phyloP scores from a whole-genome alignment of 306 rosid genomes.

The Rosa lucieae region DNA sequence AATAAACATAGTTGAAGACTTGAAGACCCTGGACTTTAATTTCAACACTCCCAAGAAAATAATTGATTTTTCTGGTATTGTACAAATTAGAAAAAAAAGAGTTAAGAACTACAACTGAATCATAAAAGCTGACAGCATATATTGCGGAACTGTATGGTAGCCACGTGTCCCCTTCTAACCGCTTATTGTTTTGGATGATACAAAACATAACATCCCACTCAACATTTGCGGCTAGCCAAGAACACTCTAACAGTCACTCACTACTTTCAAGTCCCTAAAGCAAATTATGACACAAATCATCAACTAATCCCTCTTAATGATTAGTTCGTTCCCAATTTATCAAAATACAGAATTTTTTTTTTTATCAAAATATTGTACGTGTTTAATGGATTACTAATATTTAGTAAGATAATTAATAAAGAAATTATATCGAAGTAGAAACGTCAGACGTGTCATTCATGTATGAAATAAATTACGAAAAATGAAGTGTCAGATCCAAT shows the following conservation, averaged over 20 bases:
- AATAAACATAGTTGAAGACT: neutral
- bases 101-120: neutral
- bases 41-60: neutral
- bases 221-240: conserved; percentile 23
- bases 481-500: neutral
- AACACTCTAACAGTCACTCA: neutral
- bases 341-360: neutral
- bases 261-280: neutral
- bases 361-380: neutral
- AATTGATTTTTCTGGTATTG: neutral
- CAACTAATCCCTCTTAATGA: neutral
- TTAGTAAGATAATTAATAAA: neutral
- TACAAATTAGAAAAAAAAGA: neutral
- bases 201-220: conserved; percentile 8
- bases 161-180: neutral
- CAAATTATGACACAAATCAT: neutral
- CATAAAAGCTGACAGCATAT: neutral
- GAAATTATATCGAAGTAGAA: neutral
- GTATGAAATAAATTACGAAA: neutral
- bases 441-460: neutral
- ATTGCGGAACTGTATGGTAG: neutral
- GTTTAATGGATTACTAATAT: neutral
- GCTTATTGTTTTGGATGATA: neutral
- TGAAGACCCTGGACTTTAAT: neutral
- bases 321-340: neutral